phyloP scores from a whole-genome alignment of 2,329 filamentous ascomycete species.

The Penicillium sp. region DNA sequence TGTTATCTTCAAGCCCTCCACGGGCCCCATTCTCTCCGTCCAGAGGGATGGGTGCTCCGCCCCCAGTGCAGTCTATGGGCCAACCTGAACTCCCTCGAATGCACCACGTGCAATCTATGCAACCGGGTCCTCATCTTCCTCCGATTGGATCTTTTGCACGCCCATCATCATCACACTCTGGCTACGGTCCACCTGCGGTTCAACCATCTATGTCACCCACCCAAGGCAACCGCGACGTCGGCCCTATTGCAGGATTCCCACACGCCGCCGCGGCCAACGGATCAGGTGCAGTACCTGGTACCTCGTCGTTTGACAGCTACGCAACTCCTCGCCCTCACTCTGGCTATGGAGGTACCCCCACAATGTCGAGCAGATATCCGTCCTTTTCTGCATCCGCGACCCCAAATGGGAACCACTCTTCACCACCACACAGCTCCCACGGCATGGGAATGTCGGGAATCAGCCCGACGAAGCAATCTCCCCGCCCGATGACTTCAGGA shows the following conservation, averaged over 20 bases:
- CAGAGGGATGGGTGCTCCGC: conserved; percentile 29
- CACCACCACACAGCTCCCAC: conserved; percentile 39
- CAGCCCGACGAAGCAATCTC: conserved; percentile 48
- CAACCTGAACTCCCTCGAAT: conserved; percentile 25
- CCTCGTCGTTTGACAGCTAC: conserved; percentile 34
- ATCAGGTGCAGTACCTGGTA: conserved; percentile 21
- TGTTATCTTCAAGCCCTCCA: conserved; percentile 27
- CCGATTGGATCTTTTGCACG: conserved; percentile 36
- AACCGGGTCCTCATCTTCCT: conserved; percentile 31
- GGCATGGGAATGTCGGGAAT: conserved; percentile 43
- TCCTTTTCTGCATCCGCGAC: conserved; percentile 36
- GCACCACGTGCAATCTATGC: conserved; percentile 16
- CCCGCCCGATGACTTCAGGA: conserved; percentile 37
- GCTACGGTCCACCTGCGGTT: conserved; percentile 41
- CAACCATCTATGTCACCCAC: conserved; percentile 50
- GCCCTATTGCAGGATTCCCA: conserved; percentile 46
- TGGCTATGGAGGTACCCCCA: conserved; percentile 27
- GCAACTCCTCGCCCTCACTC: conserved; percentile 31
- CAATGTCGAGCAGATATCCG: conserved; percentile 30
- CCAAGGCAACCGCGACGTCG: conserved; percentile 50
- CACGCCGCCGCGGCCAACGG: conserved; percentile 30
- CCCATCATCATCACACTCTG: conserved; percentile 44
- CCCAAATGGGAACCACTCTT: conserved; percentile 33
- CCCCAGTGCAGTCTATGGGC: conserved; percentile 24
- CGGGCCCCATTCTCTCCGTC: conserved; percentile 35